Conservation (phyloP, 768 basidiomycete species). For the Tylopilus sp. region DNA sequence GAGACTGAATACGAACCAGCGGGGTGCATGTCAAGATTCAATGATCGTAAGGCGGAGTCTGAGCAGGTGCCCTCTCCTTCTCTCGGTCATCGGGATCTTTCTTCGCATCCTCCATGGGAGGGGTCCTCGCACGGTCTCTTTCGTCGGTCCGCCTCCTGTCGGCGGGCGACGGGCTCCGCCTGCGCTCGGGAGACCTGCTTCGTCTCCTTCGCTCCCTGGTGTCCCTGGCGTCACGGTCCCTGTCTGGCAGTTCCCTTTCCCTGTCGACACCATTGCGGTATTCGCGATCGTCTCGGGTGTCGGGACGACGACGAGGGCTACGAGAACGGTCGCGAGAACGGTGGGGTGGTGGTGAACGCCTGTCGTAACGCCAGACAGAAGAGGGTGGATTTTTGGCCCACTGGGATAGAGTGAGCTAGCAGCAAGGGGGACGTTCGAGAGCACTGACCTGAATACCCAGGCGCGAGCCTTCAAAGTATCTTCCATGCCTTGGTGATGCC, state of each 20-base stretch:
- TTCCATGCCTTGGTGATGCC: slow-evolving; percentile 57
- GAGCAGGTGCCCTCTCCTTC: slow-evolving; percentile 44
- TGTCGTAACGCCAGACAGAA: slow-evolving; percentile 75
- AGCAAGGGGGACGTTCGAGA: too few species aligned
- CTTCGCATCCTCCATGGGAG: slow-evolving; percentile 41
- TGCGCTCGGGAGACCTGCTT: slow-evolving; percentile 47
- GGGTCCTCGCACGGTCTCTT: slow-evolving; percentile 51
- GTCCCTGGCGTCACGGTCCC: slow-evolving; percentile 38
- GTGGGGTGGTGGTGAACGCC: slow-evolving; percentile 46
- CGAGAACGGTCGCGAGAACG: slow-evolving; percentile 49
- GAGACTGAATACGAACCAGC: slow-evolving; percentile 6
- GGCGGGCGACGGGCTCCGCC: slow-evolving; percentile 43
- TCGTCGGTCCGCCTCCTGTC: slow-evolving; percentile 42
- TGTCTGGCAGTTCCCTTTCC: slow-evolving; percentile 35
- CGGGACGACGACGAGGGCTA: slow-evolving; percentile 47
- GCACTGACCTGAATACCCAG: slow-evolving; percentile 66
- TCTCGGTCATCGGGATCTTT: slow-evolving; percentile 47
- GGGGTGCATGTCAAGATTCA: slow-evolving; percentile 27
- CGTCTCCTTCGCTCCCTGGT: slow-evolving; percentile 45
- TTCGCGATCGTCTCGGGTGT: slow-evolving; percentile 39
- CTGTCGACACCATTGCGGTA: slow-evolving; percentile 36
- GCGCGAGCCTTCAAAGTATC: slow-evolving; percentile 68
- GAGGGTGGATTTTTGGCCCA: slow-evolving; percentile 85
- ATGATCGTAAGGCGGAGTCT: slow-evolving; percentile 60
- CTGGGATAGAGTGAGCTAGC: slow-evolving; percentile 35